A percentile compares a stretch with the other conserved stretches of the same genome.
phyloP scores from a whole-genome alignment of 2,329 filamentous ascomycete species.

The Colletotrichum sp. region DNA sequence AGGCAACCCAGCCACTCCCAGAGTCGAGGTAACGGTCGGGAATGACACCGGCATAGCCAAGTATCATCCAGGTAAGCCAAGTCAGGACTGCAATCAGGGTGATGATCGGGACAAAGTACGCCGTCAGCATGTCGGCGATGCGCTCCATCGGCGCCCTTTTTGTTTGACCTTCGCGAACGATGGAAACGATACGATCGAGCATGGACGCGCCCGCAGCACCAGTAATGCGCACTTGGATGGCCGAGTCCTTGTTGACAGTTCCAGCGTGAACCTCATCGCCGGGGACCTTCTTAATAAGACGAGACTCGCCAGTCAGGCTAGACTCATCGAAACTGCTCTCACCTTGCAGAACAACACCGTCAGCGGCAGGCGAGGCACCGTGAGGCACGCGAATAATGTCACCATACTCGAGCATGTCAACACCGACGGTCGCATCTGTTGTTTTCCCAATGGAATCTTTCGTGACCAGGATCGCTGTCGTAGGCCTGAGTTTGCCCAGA shows the following conservation, averaged over 20 bases:
- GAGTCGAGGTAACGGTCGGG: conserved; percentile 61
- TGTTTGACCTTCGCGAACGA: conserved; percentile 79
- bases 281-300: conserved; percentile 64
- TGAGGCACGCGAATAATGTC: conserved; percentile 78
- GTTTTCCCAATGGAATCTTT: conserved; percentile 39
- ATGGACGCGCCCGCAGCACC: conserved; percentile 72
- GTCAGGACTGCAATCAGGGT: conserved; percentile 72
- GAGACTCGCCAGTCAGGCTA: conserved; percentile 82
- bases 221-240: conserved; percentile 68
- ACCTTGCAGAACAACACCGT: conserved; percentile 71
- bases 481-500: conserved; percentile 78
- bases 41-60: conserved; percentile 65
- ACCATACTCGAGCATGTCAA: conserved; percentile 77
- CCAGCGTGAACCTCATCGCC: conserved; percentile 74
- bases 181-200: conserved; percentile 80
- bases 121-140: conserved; percentile 74
- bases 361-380: conserved; percentile 83
- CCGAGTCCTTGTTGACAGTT: conserved; percentile 73
- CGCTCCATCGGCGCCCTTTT: conserved; percentile 78
- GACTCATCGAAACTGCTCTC: conserved; percentile 84
- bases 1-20: conserved; percentile 71
- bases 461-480: conserved; percentile 74
- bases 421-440: conserved; percentile 46
- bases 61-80: conserved; percentile 73
- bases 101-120: conserved; percentile 78